These are phyloP conservation scores for Trifolium dubium DNA, from an alignment of 306 rosid species.

Conservation along the genomic window DNA sequence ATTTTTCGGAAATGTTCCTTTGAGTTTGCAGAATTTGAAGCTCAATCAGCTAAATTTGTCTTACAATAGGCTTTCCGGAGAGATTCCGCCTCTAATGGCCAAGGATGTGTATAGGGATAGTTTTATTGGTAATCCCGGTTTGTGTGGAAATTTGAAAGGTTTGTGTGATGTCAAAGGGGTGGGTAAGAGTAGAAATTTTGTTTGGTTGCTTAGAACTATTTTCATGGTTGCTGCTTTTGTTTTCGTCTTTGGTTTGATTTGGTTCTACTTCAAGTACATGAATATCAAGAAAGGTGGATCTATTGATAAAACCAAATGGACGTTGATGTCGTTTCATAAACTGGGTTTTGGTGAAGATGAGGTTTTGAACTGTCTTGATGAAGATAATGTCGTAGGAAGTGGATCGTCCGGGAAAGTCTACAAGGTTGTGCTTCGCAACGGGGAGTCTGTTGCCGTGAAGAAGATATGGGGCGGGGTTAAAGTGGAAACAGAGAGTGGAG, in stretches of 20 bases:
- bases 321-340: conserved; percentile 92
- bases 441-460: conserved; percentile 85
- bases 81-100: conserved; percentile 69
- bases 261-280: conserved; percentile 76
- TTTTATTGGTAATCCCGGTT: conserved; percentile 83
- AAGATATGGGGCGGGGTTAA: conserved; percentile 65
- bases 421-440: conserved; percentile 74
- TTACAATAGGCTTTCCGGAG: conserved; percentile 65
- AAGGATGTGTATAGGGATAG: conserved; percentile 66
- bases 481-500: conserved; percentile 53
- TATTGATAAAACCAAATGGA: conserved; percentile 82
- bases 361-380: conserved; percentile 85
- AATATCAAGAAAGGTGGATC: conserved; percentile 56
- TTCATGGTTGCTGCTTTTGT: conserved; percentile 62
- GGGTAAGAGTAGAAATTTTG: conserved; percentile 46
- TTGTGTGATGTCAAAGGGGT: conserved; percentile 50
- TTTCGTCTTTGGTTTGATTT: conserved; percentile 66
- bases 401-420: conserved; percentile 92
- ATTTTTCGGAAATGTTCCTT: conserved; percentile 69
- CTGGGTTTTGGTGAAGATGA: conserved; percentile 85
- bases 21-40: conserved; percentile 71
- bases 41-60: conserved; percentile 82
- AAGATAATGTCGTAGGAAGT: conserved; percentile 82
- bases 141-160: conserved; percentile 68
- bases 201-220: conserved; percentile 70